These are phyloP conservation scores for Ichthyophthirius multifiliis DNA, from an alignment of 169 alveolate species.

Conservation along the genomic window DNA sequence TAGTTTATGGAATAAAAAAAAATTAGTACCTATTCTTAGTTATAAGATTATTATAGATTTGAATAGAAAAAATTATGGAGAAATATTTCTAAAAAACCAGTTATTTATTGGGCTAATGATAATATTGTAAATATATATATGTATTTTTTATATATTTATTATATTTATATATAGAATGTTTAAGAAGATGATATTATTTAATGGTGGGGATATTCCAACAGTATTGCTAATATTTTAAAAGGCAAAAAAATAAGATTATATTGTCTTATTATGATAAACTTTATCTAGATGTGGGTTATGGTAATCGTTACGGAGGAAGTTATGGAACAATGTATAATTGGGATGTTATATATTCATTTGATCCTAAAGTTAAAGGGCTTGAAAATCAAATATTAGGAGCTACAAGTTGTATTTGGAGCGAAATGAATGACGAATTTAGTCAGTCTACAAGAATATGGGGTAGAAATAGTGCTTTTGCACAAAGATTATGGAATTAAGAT, in stretches of 20 bases:
- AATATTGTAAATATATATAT: neutral
- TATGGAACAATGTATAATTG: neutral
- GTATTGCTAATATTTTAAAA: neutral
- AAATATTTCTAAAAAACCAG: neutral
- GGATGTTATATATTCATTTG: neutral
- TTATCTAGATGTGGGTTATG: slow-evolving; percentile 3
- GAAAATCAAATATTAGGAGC: neutral
- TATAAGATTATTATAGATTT: slow-evolving; percentile 26
- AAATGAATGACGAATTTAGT: neutral
- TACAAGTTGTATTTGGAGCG: neutral
- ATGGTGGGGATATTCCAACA: neutral
- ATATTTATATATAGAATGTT: neutral
- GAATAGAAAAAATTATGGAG: neutral
- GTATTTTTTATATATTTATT: neutral
- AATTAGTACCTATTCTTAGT: slow-evolving; percentile 11
- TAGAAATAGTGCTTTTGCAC: slow-evolving; percentile 6
- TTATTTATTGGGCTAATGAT: neutral
- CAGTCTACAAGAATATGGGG: neutral
- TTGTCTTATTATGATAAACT: neutral
- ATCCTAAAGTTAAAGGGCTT: neutral
- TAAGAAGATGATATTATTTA: neutral
- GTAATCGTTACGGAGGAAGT: slow-evolving; percentile 1
- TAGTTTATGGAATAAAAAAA: slow-evolving; percentile 20
- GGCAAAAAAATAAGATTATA: neutral
- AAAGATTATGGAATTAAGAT: neutral